These are phyloP conservation scores for Cyclanthera cordifolia DNA, from an alignment of 306 rosid genomes.

Conservation along the genomic window DNA sequence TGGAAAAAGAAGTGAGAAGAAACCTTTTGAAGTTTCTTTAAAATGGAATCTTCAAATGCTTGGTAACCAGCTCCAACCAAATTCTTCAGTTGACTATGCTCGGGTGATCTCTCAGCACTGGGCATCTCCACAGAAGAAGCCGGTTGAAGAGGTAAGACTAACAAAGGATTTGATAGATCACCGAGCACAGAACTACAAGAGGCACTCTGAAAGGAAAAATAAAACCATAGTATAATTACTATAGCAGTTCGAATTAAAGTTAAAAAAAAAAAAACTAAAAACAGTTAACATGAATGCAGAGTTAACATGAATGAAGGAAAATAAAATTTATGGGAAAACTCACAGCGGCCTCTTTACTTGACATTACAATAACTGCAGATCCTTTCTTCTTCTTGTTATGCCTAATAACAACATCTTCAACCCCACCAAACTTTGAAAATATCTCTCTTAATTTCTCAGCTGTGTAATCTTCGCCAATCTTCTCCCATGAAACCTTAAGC, in stretches of 20 bases:
- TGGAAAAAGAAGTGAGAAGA: background rate
- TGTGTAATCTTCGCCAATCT: constrained; percentile 59
- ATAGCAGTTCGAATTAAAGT: background rate
- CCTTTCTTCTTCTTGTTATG: constrained; percentile 66
- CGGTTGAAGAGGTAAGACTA: constrained; percentile 71
- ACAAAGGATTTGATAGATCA: constrained; percentile 66
- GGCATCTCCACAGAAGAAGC: constrained; percentile 28
- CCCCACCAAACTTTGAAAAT: constrained; percentile 62
- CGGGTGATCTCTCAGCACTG: constrained; percentile 29
- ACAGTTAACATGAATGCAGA: background rate
- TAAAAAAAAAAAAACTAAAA: background rate
- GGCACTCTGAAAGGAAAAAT: constrained; percentile 38
- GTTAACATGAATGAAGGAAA: background rate
- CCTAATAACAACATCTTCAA: constrained; percentile 84
- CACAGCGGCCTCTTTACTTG: constrained; percentile 72
- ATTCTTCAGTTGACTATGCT: constrained; percentile 29
- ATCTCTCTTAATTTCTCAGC: constrained; percentile 57
- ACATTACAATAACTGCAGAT: constrained; percentile 84
- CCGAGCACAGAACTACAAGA: constrained; percentile 51
- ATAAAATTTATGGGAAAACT: constrained; percentile 14
- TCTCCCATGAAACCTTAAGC: constrained; percentile 90
- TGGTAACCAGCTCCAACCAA: constrained; percentile 69
- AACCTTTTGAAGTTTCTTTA: constrained; percentile 71
- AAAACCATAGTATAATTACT: constrained; percentile 9
- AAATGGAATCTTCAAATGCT: constrained; percentile 71